Evolutionary conservation across 202 grass and related monocot genomes (phyloP).

Genomic region (Saccharum hybrid): DNA sequence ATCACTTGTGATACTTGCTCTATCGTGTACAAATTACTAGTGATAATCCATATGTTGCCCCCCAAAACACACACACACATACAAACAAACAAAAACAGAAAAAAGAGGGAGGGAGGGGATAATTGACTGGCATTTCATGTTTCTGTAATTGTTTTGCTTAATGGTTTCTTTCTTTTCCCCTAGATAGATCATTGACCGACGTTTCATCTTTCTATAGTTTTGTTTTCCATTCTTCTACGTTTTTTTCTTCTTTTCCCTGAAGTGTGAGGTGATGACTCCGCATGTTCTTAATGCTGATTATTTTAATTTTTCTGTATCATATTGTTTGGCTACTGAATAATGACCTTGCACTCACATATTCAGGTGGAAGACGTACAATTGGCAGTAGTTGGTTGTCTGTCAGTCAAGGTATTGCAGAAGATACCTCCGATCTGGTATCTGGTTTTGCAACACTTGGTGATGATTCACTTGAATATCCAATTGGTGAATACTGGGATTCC

Average conservation of each 20-base stretch:
- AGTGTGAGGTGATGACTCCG: background rate
- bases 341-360: constrained; percentile 35
- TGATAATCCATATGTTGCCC: background rate
- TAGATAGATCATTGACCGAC: background rate
- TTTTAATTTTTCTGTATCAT: constrained; percentile 16
- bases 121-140: too few species aligned
- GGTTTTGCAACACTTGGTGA: constrained; percentile 87
- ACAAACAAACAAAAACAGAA: too few species aligned
- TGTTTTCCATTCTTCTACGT: background rate
- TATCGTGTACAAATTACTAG: background rate
- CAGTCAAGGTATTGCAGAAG: constrained; percentile 96
- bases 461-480: constrained; percentile 87
- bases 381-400: constrained; percentile 90
- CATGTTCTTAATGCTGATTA: constrained; percentile 32
- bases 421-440: constrained; percentile 82
- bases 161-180: background rate
- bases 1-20: background rate
- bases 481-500: constrained; percentile 95
- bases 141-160: too few species aligned
- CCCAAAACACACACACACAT: too few species aligned
- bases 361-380: constrained; percentile 82
- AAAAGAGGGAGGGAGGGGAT: too few species aligned
- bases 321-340: constrained; percentile 3
- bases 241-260: background rate
- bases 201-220: background rate